Evolutionary conservation across 164 flowering plant genomes (phyloP).

Genomic region (Nymphaea colorata): DNA sequence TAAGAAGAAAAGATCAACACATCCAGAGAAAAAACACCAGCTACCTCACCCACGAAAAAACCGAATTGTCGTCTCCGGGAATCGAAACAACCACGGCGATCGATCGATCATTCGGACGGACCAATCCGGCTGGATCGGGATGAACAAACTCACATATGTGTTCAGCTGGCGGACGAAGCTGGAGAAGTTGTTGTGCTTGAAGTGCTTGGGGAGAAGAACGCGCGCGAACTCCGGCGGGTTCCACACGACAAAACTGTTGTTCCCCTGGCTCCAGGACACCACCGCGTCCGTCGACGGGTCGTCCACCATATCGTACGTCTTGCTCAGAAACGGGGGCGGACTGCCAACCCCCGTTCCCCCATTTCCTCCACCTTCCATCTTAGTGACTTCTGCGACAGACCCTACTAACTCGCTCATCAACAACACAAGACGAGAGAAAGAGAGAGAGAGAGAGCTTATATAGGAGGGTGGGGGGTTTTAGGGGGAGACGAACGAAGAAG

Average conservation of each 20-base stretch:
- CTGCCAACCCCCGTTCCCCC: not conserved
- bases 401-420: not conserved
- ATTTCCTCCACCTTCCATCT: not conserved
- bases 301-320: conserved; percentile 84
- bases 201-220: conserved; percentile 65
- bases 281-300: conserved; percentile 52
- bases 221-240: conserved; percentile 58
- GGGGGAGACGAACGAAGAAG: not conserved
- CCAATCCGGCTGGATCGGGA: not conserved
- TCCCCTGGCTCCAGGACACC: conserved; percentile 64
- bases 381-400: not conserved
- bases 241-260: conserved; percentile 82
- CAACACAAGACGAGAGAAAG: not conserved
- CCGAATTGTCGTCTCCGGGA: too few species aligned
- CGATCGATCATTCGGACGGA: too few species aligned
- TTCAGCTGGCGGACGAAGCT: conserved; percentile 81
- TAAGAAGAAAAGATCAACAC: too few species aligned
- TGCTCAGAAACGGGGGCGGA: conserved; percentile 74
- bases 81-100: too few species aligned
- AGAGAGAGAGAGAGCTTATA: too few species aligned
- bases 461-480: not conserved
- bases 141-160: conserved; percentile 44
- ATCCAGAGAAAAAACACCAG: too few species aligned
- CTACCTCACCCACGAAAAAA: too few species aligned
- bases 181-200: conserved; percentile 89